These are phyloP conservation scores for Tricholoma terreum DNA, from an alignment of 768 basidiomycete species.

Conservation along the genomic window DNA sequence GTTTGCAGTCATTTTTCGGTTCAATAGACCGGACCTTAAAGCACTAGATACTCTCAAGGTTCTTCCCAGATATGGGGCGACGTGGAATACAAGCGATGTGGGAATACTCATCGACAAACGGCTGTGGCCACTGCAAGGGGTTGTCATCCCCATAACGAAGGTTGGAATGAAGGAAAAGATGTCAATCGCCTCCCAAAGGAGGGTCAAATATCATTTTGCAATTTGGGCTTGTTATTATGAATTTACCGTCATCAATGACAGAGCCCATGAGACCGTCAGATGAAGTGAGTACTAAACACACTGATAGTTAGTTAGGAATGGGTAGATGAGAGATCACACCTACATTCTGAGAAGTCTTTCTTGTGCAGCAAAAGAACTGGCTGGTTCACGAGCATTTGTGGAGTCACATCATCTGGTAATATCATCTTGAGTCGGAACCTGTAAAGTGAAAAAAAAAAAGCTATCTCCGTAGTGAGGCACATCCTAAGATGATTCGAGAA, in stretches of 20 bases:
- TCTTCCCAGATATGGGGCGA: too few relatives aligned
- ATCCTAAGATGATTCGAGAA: not conserved
- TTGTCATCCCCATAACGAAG: too few relatives aligned
- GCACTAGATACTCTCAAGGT: too few relatives aligned
- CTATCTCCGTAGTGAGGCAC: not conserved
- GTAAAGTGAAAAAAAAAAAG: not conserved
- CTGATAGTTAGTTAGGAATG: not conserved
- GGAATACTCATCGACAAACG: too few relatives aligned
- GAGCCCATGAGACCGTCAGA: not conserved
- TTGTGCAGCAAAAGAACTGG: not conserved
- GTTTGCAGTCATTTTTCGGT: too few relatives aligned
- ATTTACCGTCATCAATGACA: not conserved
- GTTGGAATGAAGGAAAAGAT: not conserved
- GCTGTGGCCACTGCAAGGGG: too few relatives aligned
- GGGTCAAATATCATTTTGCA: not conserved
- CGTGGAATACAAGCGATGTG: too few relatives aligned
- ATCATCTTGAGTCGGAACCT: not conserved
- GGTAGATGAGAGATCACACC: not conserved
- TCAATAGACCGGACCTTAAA: too few relatives aligned
- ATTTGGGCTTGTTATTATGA: not conserved
- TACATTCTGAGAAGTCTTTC: not conserved
- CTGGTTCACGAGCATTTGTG: not conserved
- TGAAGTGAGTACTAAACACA: not conserved
- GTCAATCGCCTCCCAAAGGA: not conserved
- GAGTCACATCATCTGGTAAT: not conserved